Evolutionary conservation across 345 rosid species (phyloP).

Genomic region (Moricandia arvensis): DNA sequence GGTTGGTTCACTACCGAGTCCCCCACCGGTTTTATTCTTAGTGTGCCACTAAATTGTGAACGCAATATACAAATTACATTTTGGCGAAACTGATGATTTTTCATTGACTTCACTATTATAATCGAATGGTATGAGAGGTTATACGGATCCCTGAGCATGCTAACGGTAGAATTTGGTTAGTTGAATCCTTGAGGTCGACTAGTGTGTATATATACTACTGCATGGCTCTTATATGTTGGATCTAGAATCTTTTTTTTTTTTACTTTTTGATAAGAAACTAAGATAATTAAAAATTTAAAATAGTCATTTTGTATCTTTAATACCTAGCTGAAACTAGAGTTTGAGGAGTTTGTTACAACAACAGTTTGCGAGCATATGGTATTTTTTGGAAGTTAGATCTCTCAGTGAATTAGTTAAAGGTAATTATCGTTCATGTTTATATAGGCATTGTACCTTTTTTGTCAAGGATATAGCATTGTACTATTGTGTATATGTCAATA

Average conservation of each 20-base stretch:
- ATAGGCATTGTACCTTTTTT: no score
- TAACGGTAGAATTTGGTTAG: neutral
- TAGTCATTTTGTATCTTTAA: neutral
- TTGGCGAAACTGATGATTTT: neutral
- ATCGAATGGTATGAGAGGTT: neutral
- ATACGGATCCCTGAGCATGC: neutral
- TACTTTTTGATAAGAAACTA: no score
- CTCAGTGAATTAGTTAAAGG: no score
- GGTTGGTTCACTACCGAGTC: no score
- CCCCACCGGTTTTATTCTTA: conserved; percentile 22
- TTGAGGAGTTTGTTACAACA: neutral
- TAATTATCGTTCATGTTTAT: no score
- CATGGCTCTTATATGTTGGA: neutral
- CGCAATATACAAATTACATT: conserved; percentile 14
- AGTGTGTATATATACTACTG: neutral
- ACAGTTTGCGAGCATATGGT: no score
- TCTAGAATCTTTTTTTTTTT: neutral
- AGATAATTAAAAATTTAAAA: neutral
- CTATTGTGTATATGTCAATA: no score
- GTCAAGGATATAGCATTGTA: no score
- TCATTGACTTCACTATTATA: neutral
- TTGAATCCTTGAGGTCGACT: neutral
- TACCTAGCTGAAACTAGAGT: neutral
- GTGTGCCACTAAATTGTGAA: conserved; percentile 28
- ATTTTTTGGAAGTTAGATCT: no score